These are phyloP conservation scores for Ajuga reptans DNA, from an alignment of 305 asterid genomes.

Conservation along the genomic window DNA sequence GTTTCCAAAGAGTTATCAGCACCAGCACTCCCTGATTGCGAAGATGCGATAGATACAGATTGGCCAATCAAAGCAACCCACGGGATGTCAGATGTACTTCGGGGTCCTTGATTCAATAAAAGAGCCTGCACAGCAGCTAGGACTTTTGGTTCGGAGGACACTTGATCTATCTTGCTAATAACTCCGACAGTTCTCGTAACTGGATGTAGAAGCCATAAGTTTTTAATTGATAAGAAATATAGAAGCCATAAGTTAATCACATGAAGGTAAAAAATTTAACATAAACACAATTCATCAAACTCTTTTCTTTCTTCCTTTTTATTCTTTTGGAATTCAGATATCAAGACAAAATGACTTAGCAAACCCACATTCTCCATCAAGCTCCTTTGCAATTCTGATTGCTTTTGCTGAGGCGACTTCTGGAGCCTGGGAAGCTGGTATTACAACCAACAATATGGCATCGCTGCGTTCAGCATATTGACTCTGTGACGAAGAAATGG, in stretches of 20 bases:
- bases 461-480: conserved; percentile 72
- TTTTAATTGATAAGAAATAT: neutral
- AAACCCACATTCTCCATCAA: conserved; percentile 74
- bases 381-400: conserved; percentile 71
- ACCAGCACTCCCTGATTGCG: conserved; percentile 82
- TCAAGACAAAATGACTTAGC: conserved; percentile 21
- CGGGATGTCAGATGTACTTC: conserved; percentile 86
- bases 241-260: conserved; percentile 10
- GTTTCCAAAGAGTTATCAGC: conserved; percentile 93
- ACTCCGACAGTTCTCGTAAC: conserved; percentile 90
- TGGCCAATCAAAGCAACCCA: conserved; percentile 99
- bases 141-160: conserved; percentile 81
- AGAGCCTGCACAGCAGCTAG: conserved; percentile 99
- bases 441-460: conserved; percentile 67
- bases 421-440: conserved; percentile 79
- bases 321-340: conserved; percentile 3
- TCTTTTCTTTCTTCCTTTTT: neutral
- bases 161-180: conserved; percentile 95
- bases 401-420: conserved; percentile 77
- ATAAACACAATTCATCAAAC: neutral
- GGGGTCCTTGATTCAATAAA: conserved; percentile 83
- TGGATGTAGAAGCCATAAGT: conserved; percentile 18
- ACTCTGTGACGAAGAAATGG: conserved; percentile 38
- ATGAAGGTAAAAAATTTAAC: neutral
- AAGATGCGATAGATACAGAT: conserved; percentile 88